A percentile compares a stretch with the other conserved stretches of the same genome.
Evolutionary conservation across 129 eudicot species (phyloP).

Genomic region (Artemisia argyi): DNA sequence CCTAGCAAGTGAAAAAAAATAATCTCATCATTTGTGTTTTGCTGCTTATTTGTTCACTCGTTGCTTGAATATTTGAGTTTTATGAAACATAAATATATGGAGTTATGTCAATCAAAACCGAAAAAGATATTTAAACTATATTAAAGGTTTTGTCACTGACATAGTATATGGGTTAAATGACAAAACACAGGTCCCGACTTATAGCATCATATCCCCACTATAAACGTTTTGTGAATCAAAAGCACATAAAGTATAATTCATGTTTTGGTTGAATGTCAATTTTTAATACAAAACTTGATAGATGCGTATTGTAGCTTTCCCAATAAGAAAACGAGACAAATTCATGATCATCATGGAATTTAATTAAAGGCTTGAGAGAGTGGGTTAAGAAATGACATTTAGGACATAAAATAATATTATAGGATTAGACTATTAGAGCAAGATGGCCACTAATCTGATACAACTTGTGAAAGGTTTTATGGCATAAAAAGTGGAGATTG

Average conservation of each 20-base stretch:
- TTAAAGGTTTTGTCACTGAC: too few species aligned
- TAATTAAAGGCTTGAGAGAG: constrained; percentile 19
- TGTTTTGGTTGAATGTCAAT: constrained; percentile 8
- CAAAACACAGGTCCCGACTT: too few species aligned
- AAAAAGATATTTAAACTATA: too few species aligned
- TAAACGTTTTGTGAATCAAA: constrained; percentile 1
- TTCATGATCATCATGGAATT: constrained; percentile 11
- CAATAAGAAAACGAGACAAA: constrained; percentile 22
- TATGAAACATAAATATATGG: too few species aligned
- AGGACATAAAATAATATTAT: neutral
- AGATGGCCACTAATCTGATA: constrained; percentile 9
- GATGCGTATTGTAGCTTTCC: constrained; percentile 25
- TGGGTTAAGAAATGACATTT: constrained; percentile 6
- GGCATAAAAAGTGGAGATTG: neutral
- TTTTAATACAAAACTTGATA: constrained; percentile 11
- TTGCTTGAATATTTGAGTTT: too few species aligned
- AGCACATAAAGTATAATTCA: too few species aligned
- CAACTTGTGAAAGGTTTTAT: neutral
- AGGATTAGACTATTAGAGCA: neutral
- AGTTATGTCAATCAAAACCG: too few species aligned
- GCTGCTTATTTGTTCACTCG: too few species aligned
- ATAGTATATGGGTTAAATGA: too few species aligned
- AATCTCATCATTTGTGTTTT: too few species aligned
- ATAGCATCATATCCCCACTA: too few species aligned
- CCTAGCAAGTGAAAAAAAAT: too few species aligned